phyloP scores from a whole-genome alignment of 2,329 filamentous ascomycete species.

The Fusarium sublunatum region DNA sequence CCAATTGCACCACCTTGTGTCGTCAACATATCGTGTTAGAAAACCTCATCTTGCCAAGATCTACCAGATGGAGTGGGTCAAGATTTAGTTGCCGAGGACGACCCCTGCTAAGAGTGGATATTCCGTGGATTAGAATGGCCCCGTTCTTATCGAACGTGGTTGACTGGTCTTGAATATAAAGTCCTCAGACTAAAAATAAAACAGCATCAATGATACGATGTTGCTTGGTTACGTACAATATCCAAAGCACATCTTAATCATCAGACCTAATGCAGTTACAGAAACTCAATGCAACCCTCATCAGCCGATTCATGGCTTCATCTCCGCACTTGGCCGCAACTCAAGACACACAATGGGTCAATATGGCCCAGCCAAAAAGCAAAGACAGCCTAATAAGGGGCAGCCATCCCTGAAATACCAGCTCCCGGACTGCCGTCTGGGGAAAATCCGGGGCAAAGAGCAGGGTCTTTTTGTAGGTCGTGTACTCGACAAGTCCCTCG shows the following conservation, averaged over 20 bases:
- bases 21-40: constrained; percentile 2
- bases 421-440: constrained; percentile 23
- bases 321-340: constrained; percentile 26
- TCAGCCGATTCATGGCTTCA: constrained; percentile 30
- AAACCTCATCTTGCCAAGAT: constrained; percentile 22
- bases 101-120: constrained; percentile 37
- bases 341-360: constrained; percentile 15
- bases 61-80: constrained; percentile 22
- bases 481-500: constrained; percentile 27
- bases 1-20: constrained; percentile 3
- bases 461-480: not conserved
- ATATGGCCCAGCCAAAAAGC: constrained; percentile 23
- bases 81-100: constrained; percentile 21
- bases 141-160: constrained; percentile 14
- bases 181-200: not conserved
- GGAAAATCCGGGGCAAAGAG: constrained; percentile 33
- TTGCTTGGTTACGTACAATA: not conserved
- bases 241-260: not conserved
- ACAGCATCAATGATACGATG: not conserved
- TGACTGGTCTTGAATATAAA: not conserved
- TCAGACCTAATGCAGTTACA: constrained; percentile 5
- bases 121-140: constrained; percentile 12
- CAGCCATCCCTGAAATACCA: constrained; percentile 12
- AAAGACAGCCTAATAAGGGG: constrained; percentile 25
- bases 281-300: constrained; percentile 27